Evolutionary conservation across 306 rosid species (phyloP).

Genomic region (Acacia acuminata): DNA sequence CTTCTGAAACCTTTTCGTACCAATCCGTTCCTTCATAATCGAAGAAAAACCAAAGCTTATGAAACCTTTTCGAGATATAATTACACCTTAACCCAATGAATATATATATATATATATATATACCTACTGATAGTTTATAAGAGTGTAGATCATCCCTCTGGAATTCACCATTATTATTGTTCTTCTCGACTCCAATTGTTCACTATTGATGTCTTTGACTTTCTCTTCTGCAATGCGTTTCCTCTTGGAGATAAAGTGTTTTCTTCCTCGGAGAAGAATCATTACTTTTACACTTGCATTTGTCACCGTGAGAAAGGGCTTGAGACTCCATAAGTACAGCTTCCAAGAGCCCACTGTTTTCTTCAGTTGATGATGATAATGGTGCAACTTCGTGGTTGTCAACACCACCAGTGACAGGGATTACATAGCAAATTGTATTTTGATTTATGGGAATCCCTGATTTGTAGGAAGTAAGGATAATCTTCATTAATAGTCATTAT

Average conservation of each 20-base stretch:
- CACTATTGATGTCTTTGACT: neutral
- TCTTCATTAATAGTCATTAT: too few species aligned
- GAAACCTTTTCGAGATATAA: too few species aligned
- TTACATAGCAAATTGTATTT: too few species aligned
- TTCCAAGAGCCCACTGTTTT: slow-evolving; percentile 65
- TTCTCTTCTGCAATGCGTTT: slow-evolving; percentile 37
- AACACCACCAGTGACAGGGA: too few species aligned
- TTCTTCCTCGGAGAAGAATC: slow-evolving; percentile 20
- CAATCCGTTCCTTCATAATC: too few species aligned
- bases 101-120: slow-evolving; percentile 7
- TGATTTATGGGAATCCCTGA: too few species aligned
- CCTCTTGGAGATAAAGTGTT: slow-evolving; percentile 29
- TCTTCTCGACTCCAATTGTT: slow-evolving; percentile 31
- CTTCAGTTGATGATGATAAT: slow-evolving; percentile 1
- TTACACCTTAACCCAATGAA: too few species aligned
- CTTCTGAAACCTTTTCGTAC: too few species aligned
- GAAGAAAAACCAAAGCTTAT: too few species aligned
- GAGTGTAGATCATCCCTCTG: slow-evolving; percentile 50
- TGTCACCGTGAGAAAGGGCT: slow-evolving; percentile 34
- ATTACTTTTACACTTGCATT: slow-evolving; percentile 33
- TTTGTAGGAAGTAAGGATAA: too few species aligned
- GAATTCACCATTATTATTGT: neutral
- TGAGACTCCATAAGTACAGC: slow-evolving; percentile 54
- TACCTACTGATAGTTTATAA: slow-evolving; percentile 52
- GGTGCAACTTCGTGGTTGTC: slow-evolving; percentile 31